A percentile compares a stretch with the other conserved stretches of the same genome.
Conservation (phyloP, 805 yeast genomes). For the Clavispora carvajalis region DNA sequence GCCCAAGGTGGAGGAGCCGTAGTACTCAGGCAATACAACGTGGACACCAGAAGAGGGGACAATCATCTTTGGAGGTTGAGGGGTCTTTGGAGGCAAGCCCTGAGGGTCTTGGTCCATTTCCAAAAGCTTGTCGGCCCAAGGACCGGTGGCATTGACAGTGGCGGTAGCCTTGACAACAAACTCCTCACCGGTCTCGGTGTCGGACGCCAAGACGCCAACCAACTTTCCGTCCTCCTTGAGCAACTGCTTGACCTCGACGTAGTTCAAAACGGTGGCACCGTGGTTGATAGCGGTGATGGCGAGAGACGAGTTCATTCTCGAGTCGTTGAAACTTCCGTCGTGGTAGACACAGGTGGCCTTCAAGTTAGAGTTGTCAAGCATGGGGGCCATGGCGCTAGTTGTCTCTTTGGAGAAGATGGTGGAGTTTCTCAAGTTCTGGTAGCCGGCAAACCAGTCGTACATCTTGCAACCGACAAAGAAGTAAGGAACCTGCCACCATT, state of each 20-base stretch:
- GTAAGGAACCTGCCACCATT: conserved; percentile 94
- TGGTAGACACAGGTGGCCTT: conserved; percentile 92
- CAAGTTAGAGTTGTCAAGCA: conserved; percentile 70
- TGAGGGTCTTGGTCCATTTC: conserved; percentile 75
- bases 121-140: conserved; percentile 77
- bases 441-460: conserved; percentile 91
- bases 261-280: conserved; percentile 89
- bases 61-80: conserved; percentile 66
- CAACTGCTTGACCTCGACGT: conserved; percentile 73
- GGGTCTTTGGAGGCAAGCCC: conserved; percentile 55
- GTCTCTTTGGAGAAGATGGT: conserved; percentile 63
- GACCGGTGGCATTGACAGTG: conserved; percentile 92
- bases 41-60: conserved; percentile 96
- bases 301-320: conserved; percentile 81
- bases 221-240: conserved; percentile 62
- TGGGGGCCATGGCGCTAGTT: conserved; percentile 76
- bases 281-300: conserved; percentile 80
- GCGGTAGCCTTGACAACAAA: conserved; percentile 62
- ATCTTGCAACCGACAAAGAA: conserved; percentile 86
- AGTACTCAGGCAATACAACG: conserved; percentile 85
- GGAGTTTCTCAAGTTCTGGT: conserved; percentile 74
- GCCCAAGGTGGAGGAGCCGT: conserved; percentile 84
- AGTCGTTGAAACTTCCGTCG: conserved; percentile 91
- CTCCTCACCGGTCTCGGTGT: conserved; percentile 62
- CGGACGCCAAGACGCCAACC: conserved; percentile 71